Percentiles rank a stretch among this genome's conserved stretches.
phyloP scores from a whole-genome alignment of 2,329 filamentous ascomycete species.

The Trichoderma simmonsii region DNA sequence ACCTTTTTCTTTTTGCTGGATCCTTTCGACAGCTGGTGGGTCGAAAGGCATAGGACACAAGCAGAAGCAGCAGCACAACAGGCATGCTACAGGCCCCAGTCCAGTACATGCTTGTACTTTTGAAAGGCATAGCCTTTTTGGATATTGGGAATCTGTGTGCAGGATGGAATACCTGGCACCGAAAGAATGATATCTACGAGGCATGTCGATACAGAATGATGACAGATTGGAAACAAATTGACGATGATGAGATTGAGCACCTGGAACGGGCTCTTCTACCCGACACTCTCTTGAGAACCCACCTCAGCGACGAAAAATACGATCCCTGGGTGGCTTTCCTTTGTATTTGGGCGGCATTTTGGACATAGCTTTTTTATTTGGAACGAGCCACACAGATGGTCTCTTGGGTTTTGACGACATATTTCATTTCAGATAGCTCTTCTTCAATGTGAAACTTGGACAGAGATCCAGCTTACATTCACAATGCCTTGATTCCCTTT shows the following conservation, averaged over 20 bases:
- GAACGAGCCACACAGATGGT: conserved; percentile 11
- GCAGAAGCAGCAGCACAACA: conserved; percentile 17
- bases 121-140: conserved; percentile 17
- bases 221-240: conserved; percentile 13
- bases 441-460: conserved; percentile 12
- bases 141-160: conserved; percentile 17
- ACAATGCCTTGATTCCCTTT: not conserved
- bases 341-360: conserved; percentile 17
- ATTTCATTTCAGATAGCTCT: conserved; percentile 10
- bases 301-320: not conserved
- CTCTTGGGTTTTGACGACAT: conserved; percentile 15
- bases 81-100: conserved; percentile 19
- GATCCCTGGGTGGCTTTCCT: conserved; percentile 14
- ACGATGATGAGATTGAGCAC: conserved; percentile 15
- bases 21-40: conserved; percentile 2
- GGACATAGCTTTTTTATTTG: conserved; percentile 13
- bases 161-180: conserved; percentile 2
- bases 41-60: conserved; percentile 15
- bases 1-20: not conserved
- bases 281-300: conserved; percentile 17
- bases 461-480: conserved; percentile 9
- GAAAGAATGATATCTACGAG: conserved; percentile 4
- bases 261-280: conserved; percentile 11
- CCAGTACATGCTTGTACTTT: conserved; percentile 12
- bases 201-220: conserved; percentile 17